These are phyloP conservation scores for Neurospora sp. DNA, from an alignment of 2,329 filamentous ascomycete species.

Conservation along the genomic window DNA sequence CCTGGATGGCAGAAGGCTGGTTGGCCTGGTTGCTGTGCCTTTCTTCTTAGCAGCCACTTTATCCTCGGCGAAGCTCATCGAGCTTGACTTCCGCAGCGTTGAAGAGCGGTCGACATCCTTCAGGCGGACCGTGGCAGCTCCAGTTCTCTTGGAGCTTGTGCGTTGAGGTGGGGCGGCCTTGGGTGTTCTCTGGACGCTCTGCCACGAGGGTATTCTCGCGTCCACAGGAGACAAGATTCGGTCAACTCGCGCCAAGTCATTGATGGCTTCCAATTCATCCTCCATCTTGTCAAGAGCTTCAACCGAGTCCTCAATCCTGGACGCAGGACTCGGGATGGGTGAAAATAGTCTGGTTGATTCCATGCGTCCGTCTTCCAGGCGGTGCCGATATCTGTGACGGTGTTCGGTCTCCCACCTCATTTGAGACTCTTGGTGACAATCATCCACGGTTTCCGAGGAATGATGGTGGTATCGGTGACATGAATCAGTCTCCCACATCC, in stretches of 20 bases:
- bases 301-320: slow-evolving; percentile 53
- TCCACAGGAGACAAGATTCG: slow-evolving; percentile 22
- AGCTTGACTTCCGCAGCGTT: slow-evolving; percentile 32
- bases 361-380: neutral
- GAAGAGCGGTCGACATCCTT: slow-evolving; percentile 28
- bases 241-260: slow-evolving; percentile 27
- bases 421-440: neutral
- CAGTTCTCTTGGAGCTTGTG: slow-evolving; percentile 16
- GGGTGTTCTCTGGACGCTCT: neutral
- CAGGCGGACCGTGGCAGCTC: slow-evolving; percentile 30
- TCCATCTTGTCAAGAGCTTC: slow-evolving; percentile 53
- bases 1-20: slow-evolving; percentile 36
- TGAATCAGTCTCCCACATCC: neutral
- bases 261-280: slow-evolving; percentile 48
- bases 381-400: neutral
- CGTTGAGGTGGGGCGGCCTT: slow-evolving; percentile 11
- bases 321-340: slow-evolving; percentile 14
- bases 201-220: slow-evolving; percentile 19
- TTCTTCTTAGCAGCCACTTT: slow-evolving; percentile 19
- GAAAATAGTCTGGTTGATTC: slow-evolving; percentile 4
- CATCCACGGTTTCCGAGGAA: neutral
- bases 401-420: neutral
- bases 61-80: slow-evolving; percentile 27
- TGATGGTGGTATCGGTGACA: slow-evolving; percentile 5
- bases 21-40: slow-evolving; percentile 23